These are phyloP conservation scores for Plantago ovata DNA, from an alignment of 257 asterid species.

Conservation along the genomic window DNA sequence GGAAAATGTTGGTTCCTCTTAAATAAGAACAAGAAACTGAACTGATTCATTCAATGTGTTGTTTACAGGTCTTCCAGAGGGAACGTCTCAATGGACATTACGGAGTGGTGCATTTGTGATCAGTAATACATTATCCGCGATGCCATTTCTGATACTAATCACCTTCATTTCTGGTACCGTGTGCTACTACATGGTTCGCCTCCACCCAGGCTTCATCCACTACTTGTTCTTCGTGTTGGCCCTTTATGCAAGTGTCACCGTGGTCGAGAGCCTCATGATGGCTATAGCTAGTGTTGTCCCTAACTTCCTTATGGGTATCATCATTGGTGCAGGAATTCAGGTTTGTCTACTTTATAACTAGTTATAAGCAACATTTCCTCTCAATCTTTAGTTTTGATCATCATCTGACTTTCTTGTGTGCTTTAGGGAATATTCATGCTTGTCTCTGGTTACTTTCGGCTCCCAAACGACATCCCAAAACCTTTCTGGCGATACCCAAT, in stretches of 20 bases:
- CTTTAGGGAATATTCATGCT: constrained; percentile 90
- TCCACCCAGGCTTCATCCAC: constrained; percentile 80
- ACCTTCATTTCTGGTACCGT: constrained; percentile 80
- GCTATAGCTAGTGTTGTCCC: constrained; percentile 95
- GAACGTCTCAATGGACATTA: constrained; percentile 96
- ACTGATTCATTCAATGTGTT: not conserved
- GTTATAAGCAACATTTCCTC: not conserved
- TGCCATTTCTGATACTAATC: constrained; percentile 81
- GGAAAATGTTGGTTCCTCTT: not conserved
- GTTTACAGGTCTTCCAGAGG: constrained; percentile 77
- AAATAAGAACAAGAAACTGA: not conserved
- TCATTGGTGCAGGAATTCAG: constrained; percentile 99
- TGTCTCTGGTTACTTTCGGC: constrained; percentile 95
- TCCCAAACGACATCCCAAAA: constrained; percentile 96
- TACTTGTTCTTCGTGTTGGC: constrained; percentile 78
- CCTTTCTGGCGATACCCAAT: constrained; percentile 97
- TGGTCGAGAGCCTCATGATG: constrained; percentile 99
- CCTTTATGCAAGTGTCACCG: constrained; percentile 87
- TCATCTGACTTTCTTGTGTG: not conserved
- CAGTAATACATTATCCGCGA: constrained; percentile 88
- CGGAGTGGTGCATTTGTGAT: constrained; percentile 86
- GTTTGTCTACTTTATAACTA: constrained; percentile 20
- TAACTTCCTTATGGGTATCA: constrained; percentile 94
- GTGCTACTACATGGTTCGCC: constrained; percentile 94
- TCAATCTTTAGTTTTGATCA: not conserved